Base-by-base conservation (phyloP, 371 early-diverging fungal species). In the Syncephalastrum racemosum region DNA sequence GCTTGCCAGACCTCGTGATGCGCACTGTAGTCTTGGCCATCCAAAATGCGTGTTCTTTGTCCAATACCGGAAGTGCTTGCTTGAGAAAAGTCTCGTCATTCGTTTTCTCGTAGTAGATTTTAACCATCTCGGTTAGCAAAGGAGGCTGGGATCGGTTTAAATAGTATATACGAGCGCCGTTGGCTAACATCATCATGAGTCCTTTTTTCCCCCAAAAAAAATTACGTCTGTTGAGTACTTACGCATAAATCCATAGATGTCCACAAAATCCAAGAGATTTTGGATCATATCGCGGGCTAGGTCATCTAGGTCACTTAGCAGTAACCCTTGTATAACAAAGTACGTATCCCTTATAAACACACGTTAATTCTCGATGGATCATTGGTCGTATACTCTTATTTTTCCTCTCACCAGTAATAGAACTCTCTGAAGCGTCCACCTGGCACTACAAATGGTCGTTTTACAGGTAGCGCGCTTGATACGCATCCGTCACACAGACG, bases 61-160 rank as follows among this genome's bases (percentile, higher is more conserved):
- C 77, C 40, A 91, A 61, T 20, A 63, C 53, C 4, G 85, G 83
- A 24, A 88, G 59, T 0, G 83, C 85, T 1, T 64, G 50, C 1
- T 46, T 40, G 19, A 89, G 60, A 42, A 89, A 73, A 0, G 59
- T 67, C 23, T 50, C 23, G 54, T 89, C 89, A 1, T 73, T 61
- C 0, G 89, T 87, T 14, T 58, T 60, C 49, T 82, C 73, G 58
- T 77, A 75, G 57, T 86, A 89, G 12, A 70, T 58, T 50, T 81
- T 65, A 31, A 91, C 87, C 91, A 92, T 92, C 44, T 79, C 82
- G 14, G 81, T 67, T 14, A 93, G 63, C 27, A 92, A 68, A n/a
- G 97, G 97, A 13, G 95, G 95, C 59, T 95, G 95, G 4, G 93
- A 90, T 51, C 96, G 80, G 56, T 91, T 88, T 25, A 90, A 64